These are phyloP conservation scores for Shiraia bambusicola DNA, from an alignment of 2,329 filamentous ascomycete species.

Conservation along the genomic window DNA sequence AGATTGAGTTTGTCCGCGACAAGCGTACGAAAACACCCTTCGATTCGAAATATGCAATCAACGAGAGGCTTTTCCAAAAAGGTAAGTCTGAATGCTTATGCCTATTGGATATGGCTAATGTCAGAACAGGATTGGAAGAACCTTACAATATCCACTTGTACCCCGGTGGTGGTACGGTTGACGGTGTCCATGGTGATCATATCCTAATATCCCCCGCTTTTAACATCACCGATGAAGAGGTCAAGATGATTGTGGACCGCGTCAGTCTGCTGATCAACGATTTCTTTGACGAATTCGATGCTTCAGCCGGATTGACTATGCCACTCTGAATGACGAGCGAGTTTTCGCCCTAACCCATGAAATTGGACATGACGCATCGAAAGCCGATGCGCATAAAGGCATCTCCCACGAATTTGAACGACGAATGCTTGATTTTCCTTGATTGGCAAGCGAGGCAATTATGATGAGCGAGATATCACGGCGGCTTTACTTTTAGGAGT, in stretches of 20 bases:
- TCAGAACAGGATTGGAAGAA: conserved; percentile 40
- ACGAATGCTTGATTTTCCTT: conserved; percentile 1
- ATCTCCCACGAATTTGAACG: background rate
- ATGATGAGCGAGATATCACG: too few species aligned
- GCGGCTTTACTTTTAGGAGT: too few species aligned
- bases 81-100: conserved; percentile 36
- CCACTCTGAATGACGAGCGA: too few species aligned
- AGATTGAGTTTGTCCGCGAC: conserved; percentile 62
- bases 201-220: conserved; percentile 70
- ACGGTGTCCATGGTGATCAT: conserved; percentile 65
- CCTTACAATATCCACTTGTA: conserved; percentile 62
- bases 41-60: conserved; percentile 47
- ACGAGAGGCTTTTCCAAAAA: conserved; percentile 54
- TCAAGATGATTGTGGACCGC: conserved; percentile 57
- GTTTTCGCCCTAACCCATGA: too few species aligned
- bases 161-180: conserved; percentile 62
- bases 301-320: background rate
- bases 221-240: conserved; percentile 59
- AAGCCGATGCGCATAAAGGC: background rate
- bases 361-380: too few species aligned
- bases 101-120: background rate
- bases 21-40: conserved; percentile 59
- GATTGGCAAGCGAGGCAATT: too few species aligned
- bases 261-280: conserved; percentile 56
- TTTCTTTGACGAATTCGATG: conserved; percentile 38